Base-by-base conservation (phyloP, 2,329 filamentous ascomycete genomes). In the Sordariomycetes sp. region DNA sequence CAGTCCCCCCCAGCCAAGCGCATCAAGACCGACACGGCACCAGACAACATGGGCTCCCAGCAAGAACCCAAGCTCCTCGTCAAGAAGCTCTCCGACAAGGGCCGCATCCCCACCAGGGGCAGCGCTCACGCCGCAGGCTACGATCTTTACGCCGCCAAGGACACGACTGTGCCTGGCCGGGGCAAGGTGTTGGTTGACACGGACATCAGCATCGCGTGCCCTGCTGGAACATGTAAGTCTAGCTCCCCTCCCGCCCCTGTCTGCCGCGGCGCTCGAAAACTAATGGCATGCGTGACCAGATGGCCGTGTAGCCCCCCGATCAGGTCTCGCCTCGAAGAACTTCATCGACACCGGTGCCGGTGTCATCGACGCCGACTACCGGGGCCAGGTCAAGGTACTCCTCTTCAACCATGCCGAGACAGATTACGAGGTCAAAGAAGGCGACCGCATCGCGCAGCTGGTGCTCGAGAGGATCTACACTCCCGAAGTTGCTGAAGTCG, bases 361-460 rank as follows among this genome's bases (percentile, higher is more conserved):
- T 35, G 92, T 98, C 43, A 96, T 98, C 49, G 92, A 98, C 59
- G 88, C 90, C 21, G 92, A 98, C 61, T 98, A 98, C 67, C 76
- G 92, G 23, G 92, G 92, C 15, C 84, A 84, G 46, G 82, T 98
- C 50, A 94, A 93, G 68, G 83, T 98, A 18, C 71, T 98, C 45
- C 75, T 98, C 34, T 96, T 96, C 61, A 98, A 98, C 65, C 81
- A 94, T 58, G 73, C 72, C 33, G 87, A 94, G 33, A 62, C 64
- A 26, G 87, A 94, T 55, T 96, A 93, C 53, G 68, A 63, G 43
- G 68, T 98, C 45, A 81, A 82, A 51, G 79, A 82, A 53, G 90
- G 90, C 32, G 92, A 98, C 60, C 82, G 92, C 34, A 68, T 98
- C 51, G 93, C 92, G 27, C 92, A 98, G 70, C 72, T 98, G 46